These are phyloP conservation scores for Monosporascus sp. DNA, from an alignment of 2,329 filamentous ascomycete genomes.

Conservation along the genomic window DNA sequence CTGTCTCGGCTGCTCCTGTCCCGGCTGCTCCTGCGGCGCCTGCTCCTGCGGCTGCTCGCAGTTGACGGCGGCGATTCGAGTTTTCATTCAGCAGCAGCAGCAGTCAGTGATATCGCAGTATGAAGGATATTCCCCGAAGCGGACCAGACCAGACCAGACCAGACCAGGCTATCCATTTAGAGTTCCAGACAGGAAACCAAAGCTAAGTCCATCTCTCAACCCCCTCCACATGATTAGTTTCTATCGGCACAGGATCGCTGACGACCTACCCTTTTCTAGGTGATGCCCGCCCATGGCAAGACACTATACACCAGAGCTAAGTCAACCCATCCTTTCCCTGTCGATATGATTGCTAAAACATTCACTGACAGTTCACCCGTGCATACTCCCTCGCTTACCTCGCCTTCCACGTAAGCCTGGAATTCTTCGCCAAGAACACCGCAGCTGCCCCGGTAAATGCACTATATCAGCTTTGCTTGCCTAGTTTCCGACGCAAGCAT, in stretches of 20 bases:
- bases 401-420: neutral
- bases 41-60: neutral
- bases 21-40: too few relatives aligned
- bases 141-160: neutral
- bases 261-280: neutral
- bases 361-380: neutral
- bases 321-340: neutral
- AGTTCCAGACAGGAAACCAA: neutral
- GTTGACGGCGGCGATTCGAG: constrained; percentile 2
- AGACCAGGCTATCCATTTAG: neutral
- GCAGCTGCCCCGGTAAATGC: neutral
- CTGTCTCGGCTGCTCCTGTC: too few relatives aligned
- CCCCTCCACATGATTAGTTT: neutral
- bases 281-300: neutral
- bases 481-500: too few relatives aligned
- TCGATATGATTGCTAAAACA: neutral
- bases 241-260: neutral
- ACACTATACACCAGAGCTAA: constrained; percentile 3
- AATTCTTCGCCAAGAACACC: neutral
- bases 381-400: neutral
- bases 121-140: neutral
- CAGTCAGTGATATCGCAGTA: neutral
- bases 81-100: constrained; percentile 1
- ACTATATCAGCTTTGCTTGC: too few relatives aligned
- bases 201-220: neutral